Evolutionary conservation across 495 filamentous ascomycete species (phyloP).

Genomic region (Neurospora pannonica): DNA sequence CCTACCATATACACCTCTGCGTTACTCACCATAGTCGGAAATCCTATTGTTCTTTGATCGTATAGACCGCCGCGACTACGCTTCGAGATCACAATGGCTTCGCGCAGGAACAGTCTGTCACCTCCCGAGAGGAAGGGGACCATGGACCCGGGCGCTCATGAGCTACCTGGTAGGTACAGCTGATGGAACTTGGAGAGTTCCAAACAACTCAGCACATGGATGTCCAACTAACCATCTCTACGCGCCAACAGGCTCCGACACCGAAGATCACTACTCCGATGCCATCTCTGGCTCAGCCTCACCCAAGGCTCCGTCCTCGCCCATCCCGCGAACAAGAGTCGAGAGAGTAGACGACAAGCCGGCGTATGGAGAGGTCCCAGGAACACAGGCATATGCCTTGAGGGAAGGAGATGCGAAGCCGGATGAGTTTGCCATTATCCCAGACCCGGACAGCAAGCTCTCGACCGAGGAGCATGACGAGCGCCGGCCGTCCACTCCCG

Average conservation of each 20-base stretch:
- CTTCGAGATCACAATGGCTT: conserved; percentile 12
- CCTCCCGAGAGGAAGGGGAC: conserved; percentile 56
- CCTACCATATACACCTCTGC: neutral
- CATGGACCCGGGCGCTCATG: conserved; percentile 74
- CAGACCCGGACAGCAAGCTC: conserved; percentile 31
- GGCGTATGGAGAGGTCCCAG: conserved; percentile 80
- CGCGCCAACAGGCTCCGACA: conserved; percentile 50
- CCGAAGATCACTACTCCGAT: conserved; percentile 87
- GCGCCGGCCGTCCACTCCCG: conserved; percentile 26
- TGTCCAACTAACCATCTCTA: conserved; percentile 7
- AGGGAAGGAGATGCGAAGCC: conserved; percentile 77
- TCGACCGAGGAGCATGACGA: conserved; percentile 7
- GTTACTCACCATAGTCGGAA: neutral
- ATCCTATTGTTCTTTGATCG: neutral
- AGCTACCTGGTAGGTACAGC: conserved; percentile 51
- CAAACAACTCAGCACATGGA: neutral
- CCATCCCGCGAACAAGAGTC: conserved; percentile 74
- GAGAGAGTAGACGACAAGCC: conserved; percentile 61
- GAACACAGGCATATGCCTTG: conserved; percentile 65
- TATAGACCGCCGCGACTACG: neutral
- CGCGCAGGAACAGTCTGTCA: conserved; percentile 41
- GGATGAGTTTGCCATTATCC: conserved; percentile 51
- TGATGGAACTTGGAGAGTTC: neutral
- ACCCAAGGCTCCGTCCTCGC: conserved; percentile 40
- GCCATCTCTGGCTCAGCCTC: conserved; percentile 60